Conservation (phyloP, 306 rosid genomes). For the Hippophae rhamnoides region DNA sequence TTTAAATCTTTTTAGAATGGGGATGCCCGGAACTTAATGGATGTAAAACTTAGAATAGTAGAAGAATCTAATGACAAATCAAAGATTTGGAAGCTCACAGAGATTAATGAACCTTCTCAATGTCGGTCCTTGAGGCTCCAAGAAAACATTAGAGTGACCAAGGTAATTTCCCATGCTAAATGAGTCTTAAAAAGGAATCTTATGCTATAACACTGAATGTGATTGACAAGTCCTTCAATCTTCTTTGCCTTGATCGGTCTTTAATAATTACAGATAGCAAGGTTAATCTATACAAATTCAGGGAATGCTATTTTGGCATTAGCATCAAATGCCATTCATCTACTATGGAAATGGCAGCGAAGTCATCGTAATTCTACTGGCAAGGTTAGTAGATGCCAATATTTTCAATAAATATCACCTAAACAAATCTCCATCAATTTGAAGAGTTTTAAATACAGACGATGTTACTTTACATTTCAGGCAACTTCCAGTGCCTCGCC, state of each 20-base stretch:
- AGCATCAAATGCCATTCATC: conserved; percentile 88
- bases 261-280: conserved; percentile 62
- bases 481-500: conserved; percentile 77
- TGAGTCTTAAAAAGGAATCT: too few relatives aligned
- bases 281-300: conserved; percentile 88
- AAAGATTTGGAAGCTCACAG: conserved; percentile 88
- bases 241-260: conserved; percentile 7
- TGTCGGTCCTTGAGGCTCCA: conserved; percentile 83
- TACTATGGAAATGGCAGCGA: conserved; percentile 94
- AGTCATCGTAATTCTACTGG: conserved; percentile 67
- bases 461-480: conserved; percentile 35
- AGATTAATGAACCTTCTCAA: conserved; percentile 67
- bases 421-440: conserved; percentile 5
- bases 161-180: conserved; percentile 32
- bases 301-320: conserved; percentile 84
- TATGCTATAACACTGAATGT: too few relatives aligned
- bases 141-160: conserved; percentile 63
- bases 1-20: conserved; percentile 56
- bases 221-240: too few relatives aligned
- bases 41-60: conserved; percentile 83
- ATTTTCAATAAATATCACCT: conserved; percentile 13
- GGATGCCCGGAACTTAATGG: conserved; percentile 75
- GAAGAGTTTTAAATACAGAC: conserved; percentile 7
- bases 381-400: conserved; percentile 37
- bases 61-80: conserved; percentile 96